Evolutionary conservation across 495 filamentous ascomycete species (phyloP).

Genomic region (Amniculicola lignicola): DNA sequence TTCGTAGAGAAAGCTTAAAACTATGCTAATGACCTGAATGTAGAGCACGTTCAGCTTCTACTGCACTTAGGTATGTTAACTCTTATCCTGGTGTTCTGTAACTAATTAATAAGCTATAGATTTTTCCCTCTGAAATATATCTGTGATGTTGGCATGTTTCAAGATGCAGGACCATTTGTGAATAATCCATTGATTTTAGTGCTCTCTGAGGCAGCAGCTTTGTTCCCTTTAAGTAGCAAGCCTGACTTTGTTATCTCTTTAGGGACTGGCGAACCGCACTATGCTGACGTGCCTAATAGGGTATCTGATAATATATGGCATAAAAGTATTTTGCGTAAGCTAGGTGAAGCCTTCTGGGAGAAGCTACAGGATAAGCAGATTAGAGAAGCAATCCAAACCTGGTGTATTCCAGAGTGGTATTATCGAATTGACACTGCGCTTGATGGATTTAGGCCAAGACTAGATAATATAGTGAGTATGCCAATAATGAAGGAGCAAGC

Average conservation of each 20-base stretch:
- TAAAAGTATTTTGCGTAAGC: not conserved
- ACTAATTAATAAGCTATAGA: not conserved
- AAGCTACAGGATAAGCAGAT: not conserved
- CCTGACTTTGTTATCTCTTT: constrained; percentile 6
- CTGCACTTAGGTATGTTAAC: not conserved
- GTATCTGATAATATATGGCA: not conserved
- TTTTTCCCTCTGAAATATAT: not conserved
- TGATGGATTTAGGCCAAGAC: not conserved
- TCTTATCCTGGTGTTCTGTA: not conserved
- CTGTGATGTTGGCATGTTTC: not conserved
- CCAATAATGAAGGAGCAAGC: not conserved
- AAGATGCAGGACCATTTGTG: not conserved
- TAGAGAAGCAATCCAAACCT: not conserved
- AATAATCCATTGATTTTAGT: not conserved
- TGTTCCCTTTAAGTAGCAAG: not conserved
- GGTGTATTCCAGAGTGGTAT: not conserved
- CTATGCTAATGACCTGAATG: not conserved
- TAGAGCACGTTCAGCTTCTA: not conserved
- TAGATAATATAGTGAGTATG: not conserved
- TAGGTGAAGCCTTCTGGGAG: not conserved
- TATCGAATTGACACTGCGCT: not conserved
- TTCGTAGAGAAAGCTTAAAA: not conserved
- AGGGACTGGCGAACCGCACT: not conserved
- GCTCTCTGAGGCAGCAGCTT: not conserved
- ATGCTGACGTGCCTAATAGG: not conserved